phyloP scores from a whole-genome alignment of 2,329 filamentous ascomycete species.

The Sclerotinia glacialis region DNA sequence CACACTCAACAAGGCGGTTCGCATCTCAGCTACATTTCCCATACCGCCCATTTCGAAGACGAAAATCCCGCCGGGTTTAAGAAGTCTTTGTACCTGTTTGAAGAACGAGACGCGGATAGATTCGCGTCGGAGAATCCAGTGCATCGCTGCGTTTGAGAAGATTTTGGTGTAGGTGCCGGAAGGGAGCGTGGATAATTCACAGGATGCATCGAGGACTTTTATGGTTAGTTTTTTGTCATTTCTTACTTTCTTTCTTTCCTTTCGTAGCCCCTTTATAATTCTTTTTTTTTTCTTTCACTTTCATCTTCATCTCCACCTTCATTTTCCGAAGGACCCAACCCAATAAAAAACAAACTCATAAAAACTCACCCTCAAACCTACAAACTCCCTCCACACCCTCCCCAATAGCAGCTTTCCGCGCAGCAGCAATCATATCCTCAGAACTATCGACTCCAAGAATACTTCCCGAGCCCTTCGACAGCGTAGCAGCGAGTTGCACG shows the following conservation, averaged over 20 bases:
- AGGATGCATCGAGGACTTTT: constrained; percentile 48
- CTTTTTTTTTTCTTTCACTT: no score
- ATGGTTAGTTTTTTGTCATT: no score
- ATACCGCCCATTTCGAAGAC: constrained; percentile 71
- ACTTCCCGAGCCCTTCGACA: constrained; percentile 47
- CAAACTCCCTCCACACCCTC: constrained; percentile 24
- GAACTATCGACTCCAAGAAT: constrained; percentile 61
- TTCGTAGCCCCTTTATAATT: no score
- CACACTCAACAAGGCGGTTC: constrained; percentile 52
- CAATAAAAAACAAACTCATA: not conserved
- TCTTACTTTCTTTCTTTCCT: no score
- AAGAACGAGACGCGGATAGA: constrained; percentile 51
- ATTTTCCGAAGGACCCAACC: not conserved
- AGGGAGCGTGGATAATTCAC: constrained; percentile 35
- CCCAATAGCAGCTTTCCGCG: constrained; percentile 41
- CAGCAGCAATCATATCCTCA: constrained; percentile 55
- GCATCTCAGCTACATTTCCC: constrained; percentile 64
- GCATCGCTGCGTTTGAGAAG: constrained; percentile 64
- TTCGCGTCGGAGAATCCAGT: constrained; percentile 56
- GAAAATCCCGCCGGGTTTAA: constrained; percentile 56
- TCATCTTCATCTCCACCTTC: not conserved
- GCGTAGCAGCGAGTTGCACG: constrained; percentile 49
- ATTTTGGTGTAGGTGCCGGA: constrained; percentile 48
- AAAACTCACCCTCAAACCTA: constrained; percentile 33
- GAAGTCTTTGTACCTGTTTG: constrained; percentile 47